phyloP scores from a whole-genome alignment of 179 eudicot species.

The Silene noctiflora region DNA sequence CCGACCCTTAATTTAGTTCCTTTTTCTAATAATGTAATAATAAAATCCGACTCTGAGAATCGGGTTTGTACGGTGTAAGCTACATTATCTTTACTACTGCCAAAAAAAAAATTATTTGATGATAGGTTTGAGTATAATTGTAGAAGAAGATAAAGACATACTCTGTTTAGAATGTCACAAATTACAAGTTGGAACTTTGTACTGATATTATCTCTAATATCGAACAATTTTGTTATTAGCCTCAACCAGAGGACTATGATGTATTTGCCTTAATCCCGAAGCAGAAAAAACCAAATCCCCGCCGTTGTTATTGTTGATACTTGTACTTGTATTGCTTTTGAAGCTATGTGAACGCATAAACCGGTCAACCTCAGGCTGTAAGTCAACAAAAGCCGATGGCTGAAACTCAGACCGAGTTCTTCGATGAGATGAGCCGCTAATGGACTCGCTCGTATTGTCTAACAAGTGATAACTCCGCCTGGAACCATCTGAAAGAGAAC shows the following conservation, averaged over 20 bases:
- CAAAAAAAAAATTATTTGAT: no score
- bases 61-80: no score
- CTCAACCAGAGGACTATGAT: slow-evolving; percentile 10
- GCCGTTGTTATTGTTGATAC: neutral
- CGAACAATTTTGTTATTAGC: slow-evolving; percentile 20
- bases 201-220: neutral
- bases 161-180: no score
- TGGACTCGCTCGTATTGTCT: slow-evolving; percentile 10
- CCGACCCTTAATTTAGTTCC: no score
- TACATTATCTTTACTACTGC: no score
- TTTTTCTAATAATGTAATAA: no score
- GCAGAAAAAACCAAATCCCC: neutral
- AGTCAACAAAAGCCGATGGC: slow-evolving; percentile 17
- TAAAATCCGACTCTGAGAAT: no score
- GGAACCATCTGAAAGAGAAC: slow-evolving; percentile 32
- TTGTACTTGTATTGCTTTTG: slow-evolving; percentile 1
- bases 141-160: no score
- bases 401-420: slow-evolving; percentile 34
- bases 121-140: no score
- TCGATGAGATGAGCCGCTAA: slow-evolving; percentile 30
- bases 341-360: slow-evolving; percentile 31
- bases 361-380: slow-evolving; percentile 31
- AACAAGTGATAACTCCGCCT: slow-evolving; percentile 30
- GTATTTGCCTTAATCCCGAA: slow-evolving; percentile 18
- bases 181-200: no score